Evolutionary conservation across 2,329 filamentous ascomycete species (phyloP).

Genomic region (Hypomyces perniciosus): DNA sequence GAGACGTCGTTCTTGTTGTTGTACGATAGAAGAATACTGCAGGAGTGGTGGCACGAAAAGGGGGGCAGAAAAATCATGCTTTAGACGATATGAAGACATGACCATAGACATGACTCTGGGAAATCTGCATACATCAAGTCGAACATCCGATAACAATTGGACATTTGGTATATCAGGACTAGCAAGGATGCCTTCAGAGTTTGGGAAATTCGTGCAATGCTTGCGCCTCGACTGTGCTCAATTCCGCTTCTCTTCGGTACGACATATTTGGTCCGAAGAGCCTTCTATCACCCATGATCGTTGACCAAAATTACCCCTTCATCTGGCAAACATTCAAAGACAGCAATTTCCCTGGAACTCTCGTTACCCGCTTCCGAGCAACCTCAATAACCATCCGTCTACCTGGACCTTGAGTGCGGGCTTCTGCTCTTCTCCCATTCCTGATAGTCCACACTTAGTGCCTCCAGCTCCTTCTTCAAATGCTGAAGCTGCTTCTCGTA

Average conservation of each 20-base stretch:
- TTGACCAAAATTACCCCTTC: background rate
- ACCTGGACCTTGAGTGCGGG: constrained; percentile 30
- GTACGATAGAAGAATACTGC: constrained; percentile 11
- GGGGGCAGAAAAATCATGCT: too few species aligned
- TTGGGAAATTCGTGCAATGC: too few species aligned
- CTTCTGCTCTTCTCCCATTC: constrained; percentile 49
- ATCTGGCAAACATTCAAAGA: background rate
- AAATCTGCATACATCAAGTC: too few species aligned
- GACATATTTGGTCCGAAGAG: background rate
- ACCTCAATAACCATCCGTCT: background rate
- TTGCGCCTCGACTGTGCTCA: too few species aligned
- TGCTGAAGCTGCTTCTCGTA: constrained; percentile 76
- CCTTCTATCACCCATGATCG: background rate
- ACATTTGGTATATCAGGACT: too few species aligned
- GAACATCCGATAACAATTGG: too few species aligned
- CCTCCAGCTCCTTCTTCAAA: constrained; percentile 65
- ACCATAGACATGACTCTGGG: background rate
- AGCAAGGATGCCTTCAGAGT: too few species aligned
- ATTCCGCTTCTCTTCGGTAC: background rate
- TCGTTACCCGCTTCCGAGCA: background rate
- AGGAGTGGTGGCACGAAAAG: too few species aligned
- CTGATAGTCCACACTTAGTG: constrained; percentile 51
- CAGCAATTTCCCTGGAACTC: background rate
- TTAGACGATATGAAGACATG: background rate
- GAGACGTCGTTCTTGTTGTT: background rate